Conservation (phyloP, 1,284 basidiomycete genomes). For the Naganishia albida region DNA sequence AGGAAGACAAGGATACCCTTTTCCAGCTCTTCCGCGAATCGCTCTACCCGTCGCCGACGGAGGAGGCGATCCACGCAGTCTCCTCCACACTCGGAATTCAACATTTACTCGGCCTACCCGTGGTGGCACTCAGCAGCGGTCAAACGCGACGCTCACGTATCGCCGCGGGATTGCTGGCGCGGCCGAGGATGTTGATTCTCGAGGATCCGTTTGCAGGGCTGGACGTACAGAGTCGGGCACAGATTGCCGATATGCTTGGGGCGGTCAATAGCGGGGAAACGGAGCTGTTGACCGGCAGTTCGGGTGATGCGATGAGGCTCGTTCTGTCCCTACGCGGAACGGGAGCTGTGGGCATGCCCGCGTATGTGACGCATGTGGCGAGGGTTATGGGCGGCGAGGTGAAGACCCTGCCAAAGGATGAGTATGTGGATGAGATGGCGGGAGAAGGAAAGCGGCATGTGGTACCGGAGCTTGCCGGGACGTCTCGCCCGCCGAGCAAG, state of each 20-base stretch:
- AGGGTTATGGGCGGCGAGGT: constrained; percentile 61
- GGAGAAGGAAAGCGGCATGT: constrained; percentile 33
- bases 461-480: constrained; percentile 5
- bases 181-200: constrained; percentile 71
- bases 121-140: constrained; percentile 83
- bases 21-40: constrained; percentile 61
- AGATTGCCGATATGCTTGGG: constrained; percentile 46
- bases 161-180: constrained; percentile 69
- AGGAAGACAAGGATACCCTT: constrained; percentile 74
- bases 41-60: constrained; percentile 40
- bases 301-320: constrained; percentile 55
- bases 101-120: constrained; percentile 72
- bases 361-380: constrained; percentile 77
- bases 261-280: constrained; percentile 42
- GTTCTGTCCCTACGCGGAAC: constrained; percentile 73
- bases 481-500: background rate
- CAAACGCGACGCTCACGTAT: constrained; percentile 88
- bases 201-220: constrained; percentile 70
- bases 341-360: constrained; percentile 73
- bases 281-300: background rate
- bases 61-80: constrained; percentile 58
- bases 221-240: constrained; percentile 46
- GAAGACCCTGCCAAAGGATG: constrained; percentile 56
- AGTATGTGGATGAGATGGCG: constrained; percentile 46
- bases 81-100: constrained; percentile 56